These are phyloP conservation scores for Chrysoporthe deuterocubensis DNA, from an alignment of 2,329 filamentous ascomycete genomes.

Conservation along the genomic window DNA sequence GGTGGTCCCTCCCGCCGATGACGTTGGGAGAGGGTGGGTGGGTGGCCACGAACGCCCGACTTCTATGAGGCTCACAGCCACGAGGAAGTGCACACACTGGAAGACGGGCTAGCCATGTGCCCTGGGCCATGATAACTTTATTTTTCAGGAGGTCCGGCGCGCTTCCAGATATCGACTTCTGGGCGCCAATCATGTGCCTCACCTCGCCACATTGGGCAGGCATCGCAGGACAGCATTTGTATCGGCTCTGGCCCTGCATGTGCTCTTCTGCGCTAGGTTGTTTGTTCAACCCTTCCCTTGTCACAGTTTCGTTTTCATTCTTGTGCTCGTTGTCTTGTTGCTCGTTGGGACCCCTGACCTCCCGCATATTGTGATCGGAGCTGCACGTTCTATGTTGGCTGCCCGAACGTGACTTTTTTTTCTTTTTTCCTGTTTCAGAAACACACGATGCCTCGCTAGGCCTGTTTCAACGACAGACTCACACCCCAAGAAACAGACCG, in stretches of 20 bases:
- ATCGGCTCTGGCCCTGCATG: background rate
- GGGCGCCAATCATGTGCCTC: constrained; percentile 16
- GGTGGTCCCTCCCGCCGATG: constrained; percentile 12
- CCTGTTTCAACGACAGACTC: background rate
- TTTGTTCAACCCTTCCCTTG: background rate
- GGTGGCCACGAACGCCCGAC: constrained; percentile 3
- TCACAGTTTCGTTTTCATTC: background rate
- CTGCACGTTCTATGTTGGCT: background rate
- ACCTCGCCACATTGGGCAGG: constrained; percentile 1
- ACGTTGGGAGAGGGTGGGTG: constrained; percentile 4
- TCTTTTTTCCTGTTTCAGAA: background rate
- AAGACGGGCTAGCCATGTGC: background rate
- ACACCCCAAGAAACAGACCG: background rate
- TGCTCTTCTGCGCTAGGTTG: background rate
- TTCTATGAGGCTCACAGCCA: constrained; percentile 9
- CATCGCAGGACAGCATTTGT: background rate
- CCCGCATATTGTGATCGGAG: background rate
- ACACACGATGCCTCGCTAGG: constrained; percentile 20
- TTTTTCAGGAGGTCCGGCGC: background rate
- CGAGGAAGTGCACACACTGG: too few species aligned
- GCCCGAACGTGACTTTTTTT: background rate
- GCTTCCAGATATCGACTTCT: constrained; percentile 8
- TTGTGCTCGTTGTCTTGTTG: background rate
- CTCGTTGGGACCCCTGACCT: background rate
- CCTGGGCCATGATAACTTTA: constrained; percentile 1